Percentiles rank a stretch among this genome's conserved stretches.
Conservation (phyloP, 208 protist genomes). For the Trypanosoma congolense region DNA sequence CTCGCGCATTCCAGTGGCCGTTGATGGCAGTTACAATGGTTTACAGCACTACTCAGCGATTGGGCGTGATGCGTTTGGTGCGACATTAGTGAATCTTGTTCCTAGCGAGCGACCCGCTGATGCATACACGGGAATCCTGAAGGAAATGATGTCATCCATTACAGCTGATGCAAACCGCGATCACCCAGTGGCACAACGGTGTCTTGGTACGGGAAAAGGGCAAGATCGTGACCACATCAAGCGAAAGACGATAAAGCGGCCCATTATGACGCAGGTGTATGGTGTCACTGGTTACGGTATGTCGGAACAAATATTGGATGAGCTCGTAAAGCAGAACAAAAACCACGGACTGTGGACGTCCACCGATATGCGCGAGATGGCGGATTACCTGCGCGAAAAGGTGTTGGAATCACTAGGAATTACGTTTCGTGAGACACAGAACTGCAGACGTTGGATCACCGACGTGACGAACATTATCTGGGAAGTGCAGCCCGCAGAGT, state of each 20-base stretch:
- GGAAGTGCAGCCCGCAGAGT: constrained; percentile 71
- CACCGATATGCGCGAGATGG: constrained; percentile 89
- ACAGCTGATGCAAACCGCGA: constrained; percentile 77
- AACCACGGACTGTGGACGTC: constrained; percentile 86
- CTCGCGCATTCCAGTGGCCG: constrained; percentile 94
- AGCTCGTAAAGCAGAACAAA: constrained; percentile 90
- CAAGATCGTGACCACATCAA: constrained; percentile 90
- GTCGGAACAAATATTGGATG: constrained; percentile 91
- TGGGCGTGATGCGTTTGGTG: constrained; percentile 95
- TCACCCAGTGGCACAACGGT: constrained; percentile 77
- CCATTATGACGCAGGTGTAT: constrained; percentile 98
- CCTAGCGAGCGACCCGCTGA: constrained; percentile 91
- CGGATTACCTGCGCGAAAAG: constrained; percentile 85
- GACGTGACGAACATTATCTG: constrained; percentile 70
- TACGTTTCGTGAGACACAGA: constrained; percentile 85
- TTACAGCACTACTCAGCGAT: constrained; percentile 99
- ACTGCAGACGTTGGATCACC: constrained; percentile 83
- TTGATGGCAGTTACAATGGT: constrained; percentile 97
- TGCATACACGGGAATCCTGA: constrained; percentile 95
- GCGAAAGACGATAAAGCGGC: constrained; percentile 98
- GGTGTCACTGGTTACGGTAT: constrained; percentile 97
- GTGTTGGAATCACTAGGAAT: constrained; percentile 85
- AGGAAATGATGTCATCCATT: constrained; percentile 89
- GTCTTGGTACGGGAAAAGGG: constrained; percentile 75
- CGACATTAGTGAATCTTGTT: constrained; percentile 93